Evolutionary conservation across 1,284 basidiomycete species (phyloP), one percentile per base, ranked within the genome.

Genomic region (Athelia psychrophila): DNA sequence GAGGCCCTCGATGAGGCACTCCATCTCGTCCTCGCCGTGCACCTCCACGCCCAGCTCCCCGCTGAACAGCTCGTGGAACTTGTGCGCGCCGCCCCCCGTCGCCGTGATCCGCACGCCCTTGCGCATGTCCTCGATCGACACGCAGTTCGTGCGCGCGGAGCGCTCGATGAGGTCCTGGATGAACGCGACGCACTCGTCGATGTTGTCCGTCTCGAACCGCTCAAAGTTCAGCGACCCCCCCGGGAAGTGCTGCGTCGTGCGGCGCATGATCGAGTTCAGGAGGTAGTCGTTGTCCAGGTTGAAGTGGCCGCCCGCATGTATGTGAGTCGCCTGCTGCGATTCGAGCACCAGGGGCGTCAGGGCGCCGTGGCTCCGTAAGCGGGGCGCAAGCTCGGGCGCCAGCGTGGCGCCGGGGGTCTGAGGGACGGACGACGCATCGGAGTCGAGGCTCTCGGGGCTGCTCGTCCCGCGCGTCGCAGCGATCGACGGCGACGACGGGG

Each of bases 211-310:
- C 73, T 99, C 92, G 74, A 98, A 99, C 38, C 96, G 90, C 70
- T 93, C 92, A 68, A 99, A 99, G 74, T 99, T 99, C 66, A 99
- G 85, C 38, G 95, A 90, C 4, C 97, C 97, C 20, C 97, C 97
- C 0, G 97, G 95, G 60, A 97, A 88, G 62, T 94, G 89, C 59
- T 91, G 86, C 44, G 86, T 73, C 13, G 86, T 84, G 50, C 86
- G 81, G 53, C 86, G 84, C 36, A 91, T 77, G 53, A 88, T 79
- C 42, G 84, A 79, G 61, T 84, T 77, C 56, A 79, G 79, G 56
- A 91, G 66, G 30, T 83, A 63, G 51, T 73, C 75, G 49, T 78
- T 74, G 54, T 79, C 67, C 32, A 84, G 69, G 3, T 68, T 64
- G 1, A 70, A 70, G 20, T 74, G 65, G 23, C 68, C 61, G 58